Base-by-base conservation (phyloP, 257 asterid genomes). In the Fraxinus excelsior region DNA sequence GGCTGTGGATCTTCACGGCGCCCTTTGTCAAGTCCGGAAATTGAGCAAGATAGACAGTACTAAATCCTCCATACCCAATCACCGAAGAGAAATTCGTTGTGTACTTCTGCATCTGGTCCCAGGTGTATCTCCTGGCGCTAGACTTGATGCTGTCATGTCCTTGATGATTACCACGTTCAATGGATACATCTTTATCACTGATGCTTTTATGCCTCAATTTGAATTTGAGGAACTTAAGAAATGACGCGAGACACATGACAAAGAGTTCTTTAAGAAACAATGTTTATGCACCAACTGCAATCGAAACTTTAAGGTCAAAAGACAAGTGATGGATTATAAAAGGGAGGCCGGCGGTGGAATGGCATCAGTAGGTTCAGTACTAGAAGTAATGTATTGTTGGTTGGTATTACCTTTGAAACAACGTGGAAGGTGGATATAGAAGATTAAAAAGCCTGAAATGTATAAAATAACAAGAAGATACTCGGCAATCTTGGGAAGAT, bases 1-100 rank as follows among this genome's bases (percentile, higher is more conserved):
- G 23, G 80, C 87, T 71, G 68, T 83, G 86, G 21, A 89, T 78
- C 86, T 92, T 92, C 2, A 88, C 86, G 0, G 97, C 97, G 1
- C 81, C 86, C n/a, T 16, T 78, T 0, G 87, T 29, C 5, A 87
- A 86, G 76, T 84, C 80, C 0, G 84, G 80, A 19, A 81, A 84
- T 1, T 77, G 77, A 56, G 92, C 96, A 11, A 92, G 86, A 80
- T 88, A 92, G 0, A 92, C 97, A 1, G 85, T 89, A 74, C 96
- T 91, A 37, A 88, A 90, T 1, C 97, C 97, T 31, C 96, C 97
- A 28, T 80, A 82, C 1, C 93, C 97, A 18, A 92, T 85, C 38
- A 89, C 86, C 12, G 66, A 1, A 28, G 92, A 81, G 72, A 90
- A 90, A 72, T 83, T 75, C 76, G 49, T 67, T 9, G 89, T 85